Evolutionary conservation across 495 filamentous ascomycete genomes (phyloP), one percentile per base, ranked within the genome.

Genomic region (Gamarada debralockiae): DNA sequence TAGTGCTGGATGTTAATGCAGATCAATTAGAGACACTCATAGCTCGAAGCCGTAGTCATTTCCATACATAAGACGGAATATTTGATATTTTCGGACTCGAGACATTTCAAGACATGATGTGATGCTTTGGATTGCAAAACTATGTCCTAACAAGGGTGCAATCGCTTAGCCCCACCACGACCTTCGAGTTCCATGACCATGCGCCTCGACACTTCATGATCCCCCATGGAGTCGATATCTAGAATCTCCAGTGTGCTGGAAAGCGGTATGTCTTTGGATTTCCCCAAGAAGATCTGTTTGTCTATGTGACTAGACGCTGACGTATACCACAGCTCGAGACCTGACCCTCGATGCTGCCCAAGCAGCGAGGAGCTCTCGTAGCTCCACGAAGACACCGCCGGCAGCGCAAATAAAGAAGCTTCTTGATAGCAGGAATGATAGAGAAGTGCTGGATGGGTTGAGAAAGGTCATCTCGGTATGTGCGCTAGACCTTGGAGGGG

Each of bases 281-380:
- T 50, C 13, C 13, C 24, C 29, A 21, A 4, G 17, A 6, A 21
- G 17, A 12, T 14, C 24, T 3, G 4, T 47, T 29, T 4, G 3
- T 21, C 13, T 31, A 6, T 29, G 10, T 31, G 3, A 31, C 2
- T 13, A 14, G 4, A 21, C 36, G 38, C 12, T 55, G 20, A 61
- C 23, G 15, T 63, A 21, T 33, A 36, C n/a, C 8, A 13, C 31
- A 90, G 93, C 93, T 66, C 83, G 93, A 65, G 93, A 97, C 68
- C 83, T 98, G 63, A 98, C 93, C 36, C 82, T 98, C 64, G 93
- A 98, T 76, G 95, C 93, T 45, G 92, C 93, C 59, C 86, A 89
- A 70, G 85, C 86, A 41, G 89, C 90, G 38, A 67, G 80, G 50
- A 72, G 65, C 62, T 70, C 73, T 23, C 67, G 71, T 50, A 73